Base-by-base conservation (phyloP, 1,284 basidiomycete species). In the Paramarasmius palmivorus region DNA sequence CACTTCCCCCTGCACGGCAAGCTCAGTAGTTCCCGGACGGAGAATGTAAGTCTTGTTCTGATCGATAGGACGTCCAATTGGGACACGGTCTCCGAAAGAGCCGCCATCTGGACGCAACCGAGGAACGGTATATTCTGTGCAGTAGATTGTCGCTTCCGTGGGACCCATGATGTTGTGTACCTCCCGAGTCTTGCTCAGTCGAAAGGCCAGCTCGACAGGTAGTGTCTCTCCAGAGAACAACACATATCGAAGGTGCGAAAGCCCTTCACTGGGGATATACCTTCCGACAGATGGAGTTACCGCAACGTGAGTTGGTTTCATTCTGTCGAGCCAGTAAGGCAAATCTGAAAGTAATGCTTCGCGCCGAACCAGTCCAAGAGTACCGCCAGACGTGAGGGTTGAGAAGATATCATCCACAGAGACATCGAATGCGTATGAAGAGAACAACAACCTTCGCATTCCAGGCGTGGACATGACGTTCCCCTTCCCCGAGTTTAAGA, bases 391-490 rank as follows among this genome's bases (percentile, higher is more conserved):
- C 14, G 51, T 45, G 15, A 56, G 26, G 22, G 42, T 49, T 7
- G 47, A 38, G 48, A 57, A 57, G 25, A 53, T 54, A 20, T 57
- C 49, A 10, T 26, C 49, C 17, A 54, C 42, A 19, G 48, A 50
- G 22, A 54, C 48, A 23, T 54, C 52, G 29, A 54, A 57, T 20
- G 52, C 45, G 25, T 53, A 54, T 23, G 42, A 42, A 4, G 48
- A 26, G n/a, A 54, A 46, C 8, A 54, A 48, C 2, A 57, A 49
- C 42, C 44, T 57, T 5, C 53, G 40, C 49, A 41, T 42, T 32
- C 34, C 23, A 10, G 51, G 23, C 7, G 23, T 26, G 4, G 23
- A 15, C 9, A 14, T 38, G 25, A 25, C 42, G 34, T 45, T 52
- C 7, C 42, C 51, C 38, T 36, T 5, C 14, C 23, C 20, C 4